Percentiles rank a stretch among this genome's conserved stretches.
Conservation (phyloP, 192 early-diverging fungal genomes). For the Linnemannia zychae region DNA sequence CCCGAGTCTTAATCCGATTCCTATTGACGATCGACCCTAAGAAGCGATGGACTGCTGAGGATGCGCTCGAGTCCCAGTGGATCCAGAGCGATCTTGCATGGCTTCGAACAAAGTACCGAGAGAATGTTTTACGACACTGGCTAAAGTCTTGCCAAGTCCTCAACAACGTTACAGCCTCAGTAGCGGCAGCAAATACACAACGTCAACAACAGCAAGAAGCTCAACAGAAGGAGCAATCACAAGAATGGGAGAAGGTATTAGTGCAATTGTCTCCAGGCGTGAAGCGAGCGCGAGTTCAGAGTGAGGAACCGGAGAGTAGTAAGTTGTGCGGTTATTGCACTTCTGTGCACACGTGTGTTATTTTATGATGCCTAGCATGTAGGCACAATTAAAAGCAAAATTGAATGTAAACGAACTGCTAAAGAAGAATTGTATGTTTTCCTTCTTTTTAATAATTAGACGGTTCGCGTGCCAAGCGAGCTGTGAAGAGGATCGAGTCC, state of each 20-base stretch:
- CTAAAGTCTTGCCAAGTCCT: not conserved
- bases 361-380: not conserved
- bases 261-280: not conserved
- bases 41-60: slow-evolving; percentile 65
- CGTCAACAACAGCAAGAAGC: not conserved
- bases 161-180: no score
- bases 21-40: slow-evolving; percentile 59
- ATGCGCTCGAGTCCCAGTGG: slow-evolving; percentile 70
- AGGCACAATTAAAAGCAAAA: not conserved
- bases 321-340: not conserved
- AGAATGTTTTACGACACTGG: slow-evolving; percentile 30
- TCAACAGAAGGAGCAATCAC: not conserved
- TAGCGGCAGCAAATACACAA: not conserved
- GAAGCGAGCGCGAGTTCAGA: not conserved
- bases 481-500: not conserved
- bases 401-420: not conserved
- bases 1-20: slow-evolving; percentile 57
- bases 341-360: not conserved
- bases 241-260: not conserved
- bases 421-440: not conserved
- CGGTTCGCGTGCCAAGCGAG: not conserved
- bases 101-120: slow-evolving; percentile 62
- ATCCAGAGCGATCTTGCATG: slow-evolving; percentile 56
- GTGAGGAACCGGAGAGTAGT: not conserved
- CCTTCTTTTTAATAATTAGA: not conserved